Evolutionary conservation across 768 basidiomycete species (phyloP).

Genomic region (Boletus speciosus): DNA sequence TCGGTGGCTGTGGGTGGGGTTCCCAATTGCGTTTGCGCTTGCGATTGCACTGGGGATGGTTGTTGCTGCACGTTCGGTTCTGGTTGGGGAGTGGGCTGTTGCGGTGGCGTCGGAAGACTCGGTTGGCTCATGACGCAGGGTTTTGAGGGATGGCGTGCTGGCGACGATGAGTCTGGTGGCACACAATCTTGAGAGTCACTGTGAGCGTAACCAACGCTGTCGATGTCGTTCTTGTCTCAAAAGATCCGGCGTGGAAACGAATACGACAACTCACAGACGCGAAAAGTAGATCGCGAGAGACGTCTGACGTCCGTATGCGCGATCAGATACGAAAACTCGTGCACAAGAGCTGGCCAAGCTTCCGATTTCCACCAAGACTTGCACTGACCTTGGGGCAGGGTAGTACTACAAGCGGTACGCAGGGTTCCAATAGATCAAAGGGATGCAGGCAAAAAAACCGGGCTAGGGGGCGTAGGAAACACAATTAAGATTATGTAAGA

Average conservation of each 20-base stretch:
- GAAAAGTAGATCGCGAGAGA: slow-evolving; percentile 1
- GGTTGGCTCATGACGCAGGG: slow-evolving; percentile 23
- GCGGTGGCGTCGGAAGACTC: slow-evolving; percentile 23
- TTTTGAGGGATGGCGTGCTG: not conserved
- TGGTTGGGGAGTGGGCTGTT: slow-evolving; percentile 13
- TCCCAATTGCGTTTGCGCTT: slow-evolving; percentile 10
- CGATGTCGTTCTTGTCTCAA: not conserved
- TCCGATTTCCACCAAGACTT: not conserved
- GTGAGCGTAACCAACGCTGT: not conserved
- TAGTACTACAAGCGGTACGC: not conserved
- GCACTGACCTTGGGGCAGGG: not conserved
- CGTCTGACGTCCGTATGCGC: not conserved
- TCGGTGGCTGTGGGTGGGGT: slow-evolving; percentile 2
- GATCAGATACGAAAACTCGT: slow-evolving; percentile 2
- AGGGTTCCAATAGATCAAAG: not conserved
- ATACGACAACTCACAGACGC: slow-evolving; percentile 6
- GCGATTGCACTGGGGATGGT: slow-evolving; percentile 11
- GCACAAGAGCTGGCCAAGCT: not conserved
- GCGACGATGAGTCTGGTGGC: not conserved
- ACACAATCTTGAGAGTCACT: not conserved
- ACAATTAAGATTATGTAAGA: slow-evolving; percentile 2
- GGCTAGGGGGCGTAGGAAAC: not conserved
- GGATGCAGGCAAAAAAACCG: not conserved
- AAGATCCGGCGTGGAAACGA: not conserved
- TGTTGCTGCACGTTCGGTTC: slow-evolving; percentile 16